Conservation (phyloP, 495 filamentous ascomycete genomes). For the Pseudomonodictys pantanalensis region DNA sequence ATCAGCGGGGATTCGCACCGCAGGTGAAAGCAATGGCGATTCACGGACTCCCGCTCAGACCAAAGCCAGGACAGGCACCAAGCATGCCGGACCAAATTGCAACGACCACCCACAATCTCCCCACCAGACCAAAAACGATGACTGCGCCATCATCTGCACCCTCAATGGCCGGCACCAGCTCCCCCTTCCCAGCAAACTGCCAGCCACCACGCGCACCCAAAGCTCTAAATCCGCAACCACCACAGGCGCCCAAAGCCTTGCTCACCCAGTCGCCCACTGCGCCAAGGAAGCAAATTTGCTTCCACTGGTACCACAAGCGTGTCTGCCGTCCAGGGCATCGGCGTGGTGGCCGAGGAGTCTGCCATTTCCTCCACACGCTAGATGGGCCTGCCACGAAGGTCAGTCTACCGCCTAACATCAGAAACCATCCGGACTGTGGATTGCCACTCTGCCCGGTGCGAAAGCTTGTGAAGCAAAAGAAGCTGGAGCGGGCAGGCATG, state of each 20-base stretch:
- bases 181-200: neutral
- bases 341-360: neutral
- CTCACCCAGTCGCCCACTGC: neutral
- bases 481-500: too few relatives aligned
- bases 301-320: constrained; percentile 16
- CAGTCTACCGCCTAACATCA: neutral
- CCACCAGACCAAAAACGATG: neutral
- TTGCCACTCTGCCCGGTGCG: constrained; percentile 16
- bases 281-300: constrained; percentile 4
- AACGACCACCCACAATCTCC: neutral
- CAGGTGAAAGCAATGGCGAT: neutral
- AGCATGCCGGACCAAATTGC: too few relatives aligned
- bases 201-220: neutral
- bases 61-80: too few relatives aligned
- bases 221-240: neutral
- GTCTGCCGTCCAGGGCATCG: neutral
- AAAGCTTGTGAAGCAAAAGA: neutral
- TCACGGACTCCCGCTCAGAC: neutral
- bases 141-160: too few relatives aligned
- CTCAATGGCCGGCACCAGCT: too few relatives aligned
- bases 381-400: neutral
- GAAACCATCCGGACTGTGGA: neutral
- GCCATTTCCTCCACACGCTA: neutral
- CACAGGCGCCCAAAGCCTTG: neutral
- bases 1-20: neutral